A percentile compares a stretch with the other conserved stretches of the same genome.
phyloP scores from a whole-genome alignment of 2,329 filamentous ascomycete genomes.

The Pseudogymnoascus sp. region DNA sequence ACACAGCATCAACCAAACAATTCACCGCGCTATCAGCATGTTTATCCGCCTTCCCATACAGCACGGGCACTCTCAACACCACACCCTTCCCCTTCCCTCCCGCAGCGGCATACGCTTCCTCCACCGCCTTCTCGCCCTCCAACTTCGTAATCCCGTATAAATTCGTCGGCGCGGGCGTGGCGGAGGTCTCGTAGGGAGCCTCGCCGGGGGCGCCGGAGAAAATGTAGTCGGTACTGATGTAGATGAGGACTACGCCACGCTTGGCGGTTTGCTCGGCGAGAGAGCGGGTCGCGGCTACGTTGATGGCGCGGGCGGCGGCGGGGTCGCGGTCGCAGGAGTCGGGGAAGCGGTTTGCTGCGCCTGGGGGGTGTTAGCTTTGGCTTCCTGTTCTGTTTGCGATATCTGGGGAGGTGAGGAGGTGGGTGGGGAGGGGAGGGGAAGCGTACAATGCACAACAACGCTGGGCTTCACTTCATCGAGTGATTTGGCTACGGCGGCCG shows the following conservation, averaged over 20 bases:
- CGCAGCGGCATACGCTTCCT: constrained; percentile 51
- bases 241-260: constrained; percentile 60
- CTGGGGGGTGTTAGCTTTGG: constrained; percentile 36
- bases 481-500: constrained; percentile 41
- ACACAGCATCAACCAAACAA: constrained; percentile 67
- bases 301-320: constrained; percentile 64
- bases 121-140: constrained; percentile 63
- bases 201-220: constrained; percentile 70
- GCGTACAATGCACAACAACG: constrained; percentile 74
- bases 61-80: constrained; percentile 72
- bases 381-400: too few relatives aligned
- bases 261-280: constrained; percentile 62
- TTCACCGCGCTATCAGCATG: constrained; percentile 78
- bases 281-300: constrained; percentile 62
- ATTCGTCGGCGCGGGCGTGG: constrained; percentile 65
- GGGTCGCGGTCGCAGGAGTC: constrained; percentile 80
- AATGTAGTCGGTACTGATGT: constrained; percentile 79
- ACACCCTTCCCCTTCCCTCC: constrained; percentile 52
- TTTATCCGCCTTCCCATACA: constrained; percentile 71
- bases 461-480: constrained; percentile 56
- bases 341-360: constrained; percentile 81
- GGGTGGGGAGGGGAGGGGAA: not conserved
- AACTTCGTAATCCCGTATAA: constrained; percentile 70
- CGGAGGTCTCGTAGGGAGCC: constrained; percentile 69
- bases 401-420: too few relatives aligned